Percentiles rank a stretch among this genome's conserved stretches.
Conservation (phyloP, 148 eudicot species). For the Silene latifolia region DNA sequence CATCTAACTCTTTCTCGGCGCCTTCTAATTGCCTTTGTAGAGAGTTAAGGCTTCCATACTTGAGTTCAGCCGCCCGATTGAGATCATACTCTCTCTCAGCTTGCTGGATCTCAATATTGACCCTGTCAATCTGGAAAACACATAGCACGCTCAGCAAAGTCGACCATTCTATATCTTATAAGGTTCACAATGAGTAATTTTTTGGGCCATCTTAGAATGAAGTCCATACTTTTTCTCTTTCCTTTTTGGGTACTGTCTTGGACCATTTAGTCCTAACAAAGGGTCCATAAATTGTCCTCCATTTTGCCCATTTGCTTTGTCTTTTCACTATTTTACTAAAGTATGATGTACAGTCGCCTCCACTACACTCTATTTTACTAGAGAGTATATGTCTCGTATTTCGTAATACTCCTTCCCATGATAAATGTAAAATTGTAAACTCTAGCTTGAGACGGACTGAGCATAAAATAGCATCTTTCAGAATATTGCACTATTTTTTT, state of each 20-base stretch:
- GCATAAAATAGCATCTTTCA: background rate
- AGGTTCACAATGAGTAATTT: background rate
- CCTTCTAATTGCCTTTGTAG: slow-evolving; percentile 73
- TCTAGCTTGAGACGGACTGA: background rate
- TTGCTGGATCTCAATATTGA: slow-evolving; percentile 90
- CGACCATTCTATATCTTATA: background rate
- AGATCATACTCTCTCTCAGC: slow-evolving; percentile 95
- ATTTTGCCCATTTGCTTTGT: too few species aligned
- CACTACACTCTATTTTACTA: too few species aligned
- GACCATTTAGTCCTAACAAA: too few species aligned
- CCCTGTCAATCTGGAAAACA: slow-evolving; percentile 80
- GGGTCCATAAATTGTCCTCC: too few species aligned
- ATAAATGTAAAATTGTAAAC: too few species aligned
- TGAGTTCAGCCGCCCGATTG: slow-evolving; percentile 93
- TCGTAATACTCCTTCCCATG: too few species aligned
- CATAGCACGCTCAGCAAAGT: background rate
- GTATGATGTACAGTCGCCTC: too few species aligned
- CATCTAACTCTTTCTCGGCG: slow-evolving; percentile 85
- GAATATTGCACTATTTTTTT: too few species aligned
- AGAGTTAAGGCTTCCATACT: slow-evolving; percentile 91
- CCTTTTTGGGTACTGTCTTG: too few species aligned
- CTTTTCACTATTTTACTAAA: too few species aligned
- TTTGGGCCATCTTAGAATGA: background rate
- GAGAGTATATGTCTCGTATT: too few species aligned
- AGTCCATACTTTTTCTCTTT: too few species aligned